Base-by-base conservation (phyloP, 225 moss, liverwort and hornwort genomes). In the Bryum argenteum region DNA sequence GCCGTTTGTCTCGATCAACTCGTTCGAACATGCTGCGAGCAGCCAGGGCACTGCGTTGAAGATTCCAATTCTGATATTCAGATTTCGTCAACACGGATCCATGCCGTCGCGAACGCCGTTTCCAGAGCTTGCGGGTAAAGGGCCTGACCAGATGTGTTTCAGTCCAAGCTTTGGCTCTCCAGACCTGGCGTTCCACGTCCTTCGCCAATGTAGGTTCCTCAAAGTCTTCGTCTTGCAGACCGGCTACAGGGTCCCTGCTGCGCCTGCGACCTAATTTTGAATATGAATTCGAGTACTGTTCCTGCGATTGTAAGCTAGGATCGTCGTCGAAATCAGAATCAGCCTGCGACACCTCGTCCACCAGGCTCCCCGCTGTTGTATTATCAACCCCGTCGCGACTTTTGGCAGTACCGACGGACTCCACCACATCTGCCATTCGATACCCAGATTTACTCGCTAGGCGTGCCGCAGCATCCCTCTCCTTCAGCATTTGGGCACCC, bases 41-140 rank as follows among this genome's bases (percentile, higher is more conserved):
- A 72, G 94, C 94, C 71, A 81, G 50, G 52, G 92, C 91, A 80
- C 98, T 98, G 54, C 91, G 89, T 72, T 87, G 91, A 58, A 98
- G 83, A 69, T 92, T 98, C 78, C 78, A 91, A 15, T 71, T 87
- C 73, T 91, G 94, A 47, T 89, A 77, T 55, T 81, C 82, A 17
- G 84, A 74, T 73, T 90, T 98, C 17, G 92, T 89, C 54, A 87
- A 24, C 61, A 81, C 63, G 58, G 89, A 83, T 24, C 85, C 75
- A 39, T 79, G 79, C 67, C 88, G 79, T 48, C 69, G 77, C 38
- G 88, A 88, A 79, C 87, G 87, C 52, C 78, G 89, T 61, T 81
- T 82, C 24, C 92, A 85, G 69, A 92, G 61, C 84, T 73, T 87
- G 45, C 91, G 76, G 39, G 81, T 88, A 26, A 91, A 80, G 21